A percentile compares a stretch with the other conserved stretches of the same genome.
These are phyloP conservation scores for Camelina laxa DNA, from an alignment of 345 rosid genomes.

Conservation along the genomic window DNA sequence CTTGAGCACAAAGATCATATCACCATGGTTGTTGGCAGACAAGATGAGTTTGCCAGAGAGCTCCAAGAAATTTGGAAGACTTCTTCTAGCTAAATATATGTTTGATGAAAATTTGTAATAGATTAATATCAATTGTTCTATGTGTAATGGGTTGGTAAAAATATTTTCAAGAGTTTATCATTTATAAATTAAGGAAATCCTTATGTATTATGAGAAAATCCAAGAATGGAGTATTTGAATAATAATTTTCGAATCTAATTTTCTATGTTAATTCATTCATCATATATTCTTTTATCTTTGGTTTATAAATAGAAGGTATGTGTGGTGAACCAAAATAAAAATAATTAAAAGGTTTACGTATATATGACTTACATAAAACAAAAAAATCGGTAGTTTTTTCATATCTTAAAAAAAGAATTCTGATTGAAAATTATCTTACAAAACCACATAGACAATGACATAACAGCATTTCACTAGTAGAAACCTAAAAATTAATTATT, in stretches of 20 bases:
- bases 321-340: too few relatives aligned
- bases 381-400: too few relatives aligned
- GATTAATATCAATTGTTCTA: conserved; percentile 7
- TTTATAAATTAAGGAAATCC: conserved; percentile 37
- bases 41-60: conserved; percentile 75
- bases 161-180: background rate
- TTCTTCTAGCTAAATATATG: conserved; percentile 37
- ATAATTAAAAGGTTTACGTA: too few relatives aligned
- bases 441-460: too few relatives aligned
- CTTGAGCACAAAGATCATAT: conserved; percentile 82
- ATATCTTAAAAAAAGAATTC: too few relatives aligned
- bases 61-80: conserved; percentile 79
- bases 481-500: too few relatives aligned
- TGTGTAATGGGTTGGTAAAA: conserved; percentile 18
- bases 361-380: too few relatives aligned
- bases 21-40: conserved; percentile 88
- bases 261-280: conserved; percentile 4
- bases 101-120: conserved; percentile 15
- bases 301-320: background rate
- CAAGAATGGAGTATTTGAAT: conserved; percentile 21
- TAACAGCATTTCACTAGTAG: too few relatives aligned
- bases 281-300: background rate
- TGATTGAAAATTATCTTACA: too few relatives aligned
- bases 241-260: conserved; percentile 22
- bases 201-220: conserved; percentile 27